These are phyloP conservation scores for Melanopsichium pennsylvanicum DNA, from an alignment of 1,284 basidiomycete species.

Conservation along the genomic window DNA sequence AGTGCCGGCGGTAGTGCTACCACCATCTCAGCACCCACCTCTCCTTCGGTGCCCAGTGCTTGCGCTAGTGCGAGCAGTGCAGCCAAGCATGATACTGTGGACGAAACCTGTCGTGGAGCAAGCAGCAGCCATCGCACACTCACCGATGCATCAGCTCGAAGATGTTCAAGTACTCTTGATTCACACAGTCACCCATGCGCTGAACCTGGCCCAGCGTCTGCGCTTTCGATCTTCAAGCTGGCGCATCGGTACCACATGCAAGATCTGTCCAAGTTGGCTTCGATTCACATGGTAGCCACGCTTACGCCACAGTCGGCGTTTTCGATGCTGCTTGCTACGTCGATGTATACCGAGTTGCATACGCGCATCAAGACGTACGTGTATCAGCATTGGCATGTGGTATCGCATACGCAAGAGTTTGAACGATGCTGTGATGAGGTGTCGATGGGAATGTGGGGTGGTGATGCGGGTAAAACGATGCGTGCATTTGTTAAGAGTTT, in stretches of 20 bases:
- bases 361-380: slow-evolving; percentile 56
- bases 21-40: slow-evolving; percentile 16
- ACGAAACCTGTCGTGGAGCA: neutral
- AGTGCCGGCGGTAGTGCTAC: neutral
- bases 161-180: slow-evolving; percentile 66
- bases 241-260: slow-evolving; percentile 80
- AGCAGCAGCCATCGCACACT: slow-evolving; percentile 4
- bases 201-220: slow-evolving; percentile 67
- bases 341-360: slow-evolving; percentile 56
- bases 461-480: slow-evolving; percentile 47
- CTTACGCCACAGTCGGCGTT: slow-evolving; percentile 78
- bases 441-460: slow-evolving; percentile 54
- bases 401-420: slow-evolving; percentile 53
- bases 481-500: slow-evolving; percentile 41
- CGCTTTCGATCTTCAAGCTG: slow-evolving; percentile 79
- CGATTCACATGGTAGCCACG: slow-evolving; percentile 78
- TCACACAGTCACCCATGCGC: slow-evolving; percentile 79
- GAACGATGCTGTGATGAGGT: slow-evolving; percentile 62
- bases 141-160: slow-evolving; percentile 3
- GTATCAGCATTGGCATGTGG: slow-evolving; percentile 55
- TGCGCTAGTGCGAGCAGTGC: neutral
- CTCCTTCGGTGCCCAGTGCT: slow-evolving; percentile 1
- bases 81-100: slow-evolving; percentile 9
- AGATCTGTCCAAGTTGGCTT: slow-evolving; percentile 73
- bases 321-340: slow-evolving; percentile 73